phyloP scores from a whole-genome alignment of 208 protist species.

The Leishmania turanica region DNA sequence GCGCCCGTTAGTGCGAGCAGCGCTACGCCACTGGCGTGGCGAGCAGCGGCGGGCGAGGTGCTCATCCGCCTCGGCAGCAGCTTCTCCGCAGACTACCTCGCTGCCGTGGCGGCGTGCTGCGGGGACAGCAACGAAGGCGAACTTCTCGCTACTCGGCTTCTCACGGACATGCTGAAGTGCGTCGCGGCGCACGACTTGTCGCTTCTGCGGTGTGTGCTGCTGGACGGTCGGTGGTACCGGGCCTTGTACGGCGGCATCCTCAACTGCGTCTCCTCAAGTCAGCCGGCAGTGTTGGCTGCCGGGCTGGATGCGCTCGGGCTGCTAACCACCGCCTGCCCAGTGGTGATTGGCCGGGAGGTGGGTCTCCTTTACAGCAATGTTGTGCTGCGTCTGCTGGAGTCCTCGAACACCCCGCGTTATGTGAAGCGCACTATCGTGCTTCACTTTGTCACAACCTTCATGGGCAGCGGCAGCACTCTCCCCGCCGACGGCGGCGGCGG shows the following conservation, averaged over 20 bases:
- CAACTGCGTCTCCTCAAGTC: slow-evolving; percentile 85
- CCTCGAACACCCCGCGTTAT: slow-evolving; percentile 76
- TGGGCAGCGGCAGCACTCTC: slow-evolving; percentile 24
- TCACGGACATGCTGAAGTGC: slow-evolving; percentile 55
- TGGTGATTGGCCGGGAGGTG: slow-evolving; percentile 74
- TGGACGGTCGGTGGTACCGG: slow-evolving; percentile 44
- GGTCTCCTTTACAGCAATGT: slow-evolving; percentile 93
- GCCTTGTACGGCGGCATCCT: slow-evolving; percentile 89
- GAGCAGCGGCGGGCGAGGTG: slow-evolving; percentile 39
- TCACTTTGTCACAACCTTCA: slow-evolving; percentile 77
- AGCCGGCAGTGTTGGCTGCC: slow-evolving; percentile 83
- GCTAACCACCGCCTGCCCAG: slow-evolving; percentile 51
- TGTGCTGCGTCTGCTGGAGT: slow-evolving; percentile 93
- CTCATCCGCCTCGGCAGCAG: slow-evolving; percentile 41
- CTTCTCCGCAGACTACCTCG: slow-evolving; percentile 73
- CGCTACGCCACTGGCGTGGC: slow-evolving; percentile 15
- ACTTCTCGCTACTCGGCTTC: slow-evolving; percentile 64
- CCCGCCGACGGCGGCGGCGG: not conserved
- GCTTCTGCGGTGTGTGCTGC: slow-evolving; percentile 47
- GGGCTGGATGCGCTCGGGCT: slow-evolving; percentile 92
- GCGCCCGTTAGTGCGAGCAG: slow-evolving; percentile 23
- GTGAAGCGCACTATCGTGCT: slow-evolving; percentile 90
- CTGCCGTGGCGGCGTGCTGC: slow-evolving; percentile 59
- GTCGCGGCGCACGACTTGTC: slow-evolving; percentile 33
- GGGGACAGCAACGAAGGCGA: slow-evolving; percentile 76